Conservation (phyloP, 1,284 basidiomycete species). For the Malassezia globosa region DNA sequence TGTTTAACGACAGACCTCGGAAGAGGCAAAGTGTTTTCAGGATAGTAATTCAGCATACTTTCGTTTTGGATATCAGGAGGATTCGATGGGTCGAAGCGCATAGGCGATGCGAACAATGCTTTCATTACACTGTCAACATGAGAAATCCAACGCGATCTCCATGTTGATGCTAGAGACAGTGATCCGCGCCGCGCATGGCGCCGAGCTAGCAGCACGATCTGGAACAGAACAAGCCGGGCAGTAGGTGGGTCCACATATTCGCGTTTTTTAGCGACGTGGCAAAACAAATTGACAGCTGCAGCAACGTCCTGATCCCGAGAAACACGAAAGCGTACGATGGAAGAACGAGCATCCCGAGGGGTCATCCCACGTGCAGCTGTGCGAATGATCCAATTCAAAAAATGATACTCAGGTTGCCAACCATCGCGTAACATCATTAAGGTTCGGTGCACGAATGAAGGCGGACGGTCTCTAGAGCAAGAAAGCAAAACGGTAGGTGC, state of each 20-base stretch:
- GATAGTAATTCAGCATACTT: background rate
- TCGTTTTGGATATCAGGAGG: background rate
- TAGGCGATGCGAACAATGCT: background rate
- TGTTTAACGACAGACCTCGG: constrained; percentile 1
- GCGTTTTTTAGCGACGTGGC: background rate
- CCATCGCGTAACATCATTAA: constrained; percentile 6
- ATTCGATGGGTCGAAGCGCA: background rate
- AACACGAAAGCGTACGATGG: background rate
- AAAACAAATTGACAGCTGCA: background rate
- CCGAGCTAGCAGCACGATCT: background rate
- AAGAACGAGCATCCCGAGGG: constrained; percentile 1
- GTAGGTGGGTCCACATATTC: constrained; percentile 3
- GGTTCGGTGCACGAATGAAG: background rate
- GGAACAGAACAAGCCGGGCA: constrained; percentile 12
- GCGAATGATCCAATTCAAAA: constrained; percentile 10
- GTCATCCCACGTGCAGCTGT: constrained; percentile 4
- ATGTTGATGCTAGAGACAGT: too few relatives aligned
- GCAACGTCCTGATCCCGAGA: background rate
- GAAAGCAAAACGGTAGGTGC: constrained; percentile 1
- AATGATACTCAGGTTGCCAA: constrained; percentile 1
- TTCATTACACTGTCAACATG: background rate
- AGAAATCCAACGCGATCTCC: background rate
- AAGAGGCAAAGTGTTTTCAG: background rate
- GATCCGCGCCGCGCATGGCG: background rate
- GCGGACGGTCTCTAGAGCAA: background rate